Evolutionary conservation across 441 rosid species (phyloP).

Genomic region (Croton setiger): DNA sequence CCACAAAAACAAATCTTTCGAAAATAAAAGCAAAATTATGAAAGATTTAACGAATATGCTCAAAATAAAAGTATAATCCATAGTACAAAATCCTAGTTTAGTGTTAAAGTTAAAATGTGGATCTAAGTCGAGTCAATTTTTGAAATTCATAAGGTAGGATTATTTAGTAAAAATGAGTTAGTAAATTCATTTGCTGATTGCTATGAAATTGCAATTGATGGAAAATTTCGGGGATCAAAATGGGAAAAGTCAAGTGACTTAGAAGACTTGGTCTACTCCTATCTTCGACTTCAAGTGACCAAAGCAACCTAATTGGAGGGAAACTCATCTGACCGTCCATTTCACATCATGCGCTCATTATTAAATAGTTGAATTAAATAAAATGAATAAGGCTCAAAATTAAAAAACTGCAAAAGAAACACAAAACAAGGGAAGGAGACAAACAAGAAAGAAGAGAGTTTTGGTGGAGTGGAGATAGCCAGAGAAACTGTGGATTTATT

Average conservation of each 20-base stretch:
- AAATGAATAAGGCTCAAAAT: not conserved
- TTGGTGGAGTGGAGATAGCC: slow-evolving; percentile 30
- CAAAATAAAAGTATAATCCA: no score
- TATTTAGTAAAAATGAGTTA: no score
- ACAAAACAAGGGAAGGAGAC: not conserved
- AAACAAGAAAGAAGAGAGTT: slow-evolving; percentile 1
- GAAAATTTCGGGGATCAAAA: no score
- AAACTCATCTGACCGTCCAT: slow-evolving; percentile 32
- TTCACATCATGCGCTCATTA: slow-evolving; percentile 22
- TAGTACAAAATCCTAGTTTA: no score
- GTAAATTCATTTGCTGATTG: no score
- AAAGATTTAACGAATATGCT: no score
- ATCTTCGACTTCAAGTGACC: not conserved
- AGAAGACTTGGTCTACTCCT: not conserved
- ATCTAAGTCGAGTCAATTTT: no score
- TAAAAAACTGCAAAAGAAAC: not conserved
- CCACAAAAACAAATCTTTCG: no score
- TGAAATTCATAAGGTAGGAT: no score
- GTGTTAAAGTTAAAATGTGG: no score
- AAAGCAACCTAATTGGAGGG: slow-evolving; percentile 31
- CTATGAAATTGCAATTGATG: no score
- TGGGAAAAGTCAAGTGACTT: not conserved
- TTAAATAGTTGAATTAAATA: slow-evolving; percentile 4
- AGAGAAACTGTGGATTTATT: slow-evolving; percentile 19
- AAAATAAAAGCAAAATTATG: no score